These are phyloP conservation scores for Candida namnaoensis DNA, from an alignment of 805 yeast genomes.

Conservation along the genomic window DNA sequence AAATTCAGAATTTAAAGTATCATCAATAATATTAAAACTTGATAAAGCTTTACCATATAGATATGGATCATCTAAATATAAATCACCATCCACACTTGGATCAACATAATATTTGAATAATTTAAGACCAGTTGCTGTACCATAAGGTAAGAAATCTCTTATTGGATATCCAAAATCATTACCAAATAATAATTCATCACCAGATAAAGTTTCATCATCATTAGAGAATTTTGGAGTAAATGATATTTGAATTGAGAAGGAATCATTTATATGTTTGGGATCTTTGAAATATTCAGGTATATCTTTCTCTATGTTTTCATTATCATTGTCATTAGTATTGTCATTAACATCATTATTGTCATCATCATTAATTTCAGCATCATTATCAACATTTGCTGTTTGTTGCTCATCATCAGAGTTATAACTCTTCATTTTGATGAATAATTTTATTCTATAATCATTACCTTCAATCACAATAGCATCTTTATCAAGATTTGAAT, in stretches of 20 bases:
- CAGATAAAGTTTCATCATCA: conserved; percentile 26
- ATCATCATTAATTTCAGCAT: too few relatives aligned
- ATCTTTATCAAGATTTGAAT: conserved; percentile 20
- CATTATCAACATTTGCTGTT: too few relatives aligned
- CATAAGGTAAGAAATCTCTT: conserved; percentile 47
- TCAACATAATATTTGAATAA: conserved; percentile 51
- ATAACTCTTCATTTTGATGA: conserved; percentile 37
- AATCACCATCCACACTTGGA: conserved; percentile 58
- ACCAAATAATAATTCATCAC: conserved; percentile 54
- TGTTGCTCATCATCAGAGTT: conserved; percentile 14
- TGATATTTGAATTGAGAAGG: conserved; percentile 26
- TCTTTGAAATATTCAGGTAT: conserved; percentile 12
- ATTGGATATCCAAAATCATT: conserved; percentile 60
- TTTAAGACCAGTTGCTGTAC: conserved; percentile 43
- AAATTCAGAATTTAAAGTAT: conserved; percentile 6
- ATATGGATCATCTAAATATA: conserved; percentile 51
- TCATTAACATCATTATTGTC: too few relatives aligned
- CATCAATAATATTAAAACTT: conserved; percentile 41
- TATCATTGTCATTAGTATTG: too few relatives aligned
- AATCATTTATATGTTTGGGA: conserved; percentile 18
- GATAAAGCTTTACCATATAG: conserved; percentile 54
- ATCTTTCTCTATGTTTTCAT: conserved; percentile 3
- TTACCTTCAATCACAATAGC: conserved; percentile 29
- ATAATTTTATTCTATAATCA: conserved; percentile 27
- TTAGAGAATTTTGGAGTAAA: conserved; percentile 28